Base-by-base conservation (phyloP, 306 rosid genomes). In the Acacia crassicarpa region DNA sequence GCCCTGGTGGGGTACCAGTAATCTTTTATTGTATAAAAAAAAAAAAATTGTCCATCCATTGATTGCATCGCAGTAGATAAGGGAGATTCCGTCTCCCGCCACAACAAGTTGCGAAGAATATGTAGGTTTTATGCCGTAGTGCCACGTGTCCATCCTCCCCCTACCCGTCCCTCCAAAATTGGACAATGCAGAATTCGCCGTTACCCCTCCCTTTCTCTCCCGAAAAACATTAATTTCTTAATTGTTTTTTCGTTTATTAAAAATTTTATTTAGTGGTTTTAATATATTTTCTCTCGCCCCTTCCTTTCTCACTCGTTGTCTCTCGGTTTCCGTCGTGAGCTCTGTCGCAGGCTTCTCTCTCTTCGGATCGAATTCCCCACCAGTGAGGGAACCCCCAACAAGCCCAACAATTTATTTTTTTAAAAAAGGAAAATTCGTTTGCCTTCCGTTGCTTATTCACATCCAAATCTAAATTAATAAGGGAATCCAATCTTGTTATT, bases 341-440 rank as follows among this genome's bases (percentile, higher is more conserved):
- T 72, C 53, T 14, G 87, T 86, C 86, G 49, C 89, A 72, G 89
- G 77, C 76, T 77, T 67, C 59, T 43, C 84, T 82, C 90, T 84
- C 80, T 80, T 77, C 89, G 87, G 87, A 80, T 90, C 89, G 88
- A 86, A 88, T 84, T 85, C 84, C 84, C 85, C 83, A 54, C 68
- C 84, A 38, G 86, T 46, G 67, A 74, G 65, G 73, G 63, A 67
- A 67, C 66, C 79, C 79, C 83, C 35, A 66, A 40, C 35, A 27
- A 41, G 32, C n/a, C 69, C 69, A 30, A 63, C 38, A 63, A 30
- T 22, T 3, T 19, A 17, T 19, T 7, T 27, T 27, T 27, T 27
- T 2, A 54, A 56, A 62, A 62, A 53, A 7, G 0, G 0, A 13
- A 3, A 2, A 30, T 62, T 44, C 15, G 16, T 46, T 46, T 0